Base-by-base conservation (phyloP, 768 basidiomycete species). In the Leccinum truebloodii region DNA sequence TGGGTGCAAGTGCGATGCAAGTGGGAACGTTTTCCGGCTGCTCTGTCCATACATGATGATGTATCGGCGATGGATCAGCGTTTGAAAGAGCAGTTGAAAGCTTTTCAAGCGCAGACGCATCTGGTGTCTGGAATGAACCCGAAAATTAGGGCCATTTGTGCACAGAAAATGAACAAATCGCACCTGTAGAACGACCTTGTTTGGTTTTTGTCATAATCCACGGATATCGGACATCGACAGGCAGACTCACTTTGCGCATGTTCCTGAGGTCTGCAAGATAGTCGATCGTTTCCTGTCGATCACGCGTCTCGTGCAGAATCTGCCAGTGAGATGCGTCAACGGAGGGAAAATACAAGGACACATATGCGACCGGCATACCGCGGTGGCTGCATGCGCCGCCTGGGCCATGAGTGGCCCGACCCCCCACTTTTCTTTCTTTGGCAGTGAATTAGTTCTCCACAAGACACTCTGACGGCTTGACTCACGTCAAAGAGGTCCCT, bases 401-500 rank as follows among this genome's bases (percentile, higher is more conserved):
- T 80, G 79, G 6, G 77, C 75, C 79, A 80, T 78, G 41, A 80
- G 71, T 14, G 79, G 78, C 12, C 79, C 79, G 4, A 77, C 68
- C 1, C 79, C 79, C 77, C 80, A 80, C 6, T 74, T 77, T 55
- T 77, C 78, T 22, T 69, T 70, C 77, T 80, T 59, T 54, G n/a
- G n/a, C 13, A 10, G 12, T 8, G 35, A 51, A 20, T 63, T 20
- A 65, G 57, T 44, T 18, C 41, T 39, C 41, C 32, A 16, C n/a
- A 4, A 14, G 18, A 52, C 50, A 18, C 4, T 22, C 30, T 4
- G 46, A 49, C 14, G n/a, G 20, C 8, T 22, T 4, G 10, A 72
- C 78, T 63, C 48, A 79, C 79, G 41, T 78, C 76, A 24, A 78
- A 74, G 35, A 80, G 69, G 58, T 80, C 79, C 46, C 76, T 67